Evolutionary conservation across 2,329 filamentous ascomycete species (phyloP), one percentile per base, ranked within the genome.

Genomic region (Neophaeococcomyces aloes): DNA sequence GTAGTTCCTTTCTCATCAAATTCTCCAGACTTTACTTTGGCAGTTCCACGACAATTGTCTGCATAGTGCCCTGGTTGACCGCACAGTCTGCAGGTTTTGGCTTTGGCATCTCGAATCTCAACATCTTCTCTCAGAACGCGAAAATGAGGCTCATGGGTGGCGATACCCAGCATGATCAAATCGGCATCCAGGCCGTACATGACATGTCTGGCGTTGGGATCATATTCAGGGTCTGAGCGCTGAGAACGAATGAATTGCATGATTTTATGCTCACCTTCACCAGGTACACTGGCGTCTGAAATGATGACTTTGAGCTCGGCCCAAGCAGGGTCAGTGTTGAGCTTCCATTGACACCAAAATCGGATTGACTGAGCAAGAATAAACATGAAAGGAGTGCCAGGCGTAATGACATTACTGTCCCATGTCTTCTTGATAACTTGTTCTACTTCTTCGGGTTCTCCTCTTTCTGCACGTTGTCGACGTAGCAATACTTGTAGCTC

Each of bases 251-350:
- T 78, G 62, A 96, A 98, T 55, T 91, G 81, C 91, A 98, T 98
- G 59, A 98, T 96, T 66, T 98, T 98, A 65, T 98, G 91, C 68
- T 98, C 91, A 61, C 91, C 91, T 67, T 98, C 91, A 60, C 91
- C 91, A 43, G 91, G 91, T 30, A 98, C 88, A 31, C 89, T 95
- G 42, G 91, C 89, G 70, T 98, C 91, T 7, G 91, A 98, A 54
- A 98, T 96, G 64, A 98, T 93, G 62, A 98, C 77, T 72, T 98
- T 98, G 62, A 95, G 72, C 65, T 87, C 87, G 50, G 84, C 85
- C 93, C 93, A 98, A 38, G 82, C 86, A 25, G 89, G 87, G 62
- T 98, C 91, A 19, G 86, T 95, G 64, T 93, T 96, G 53, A 96
- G 76, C 67, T 98, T 98, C 69, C 95, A 96, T 42, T 89, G 81